Evolutionary conservation across 768 basidiomycete genomes (phyloP).

Genomic region (Lactarius quietus): DNA sequence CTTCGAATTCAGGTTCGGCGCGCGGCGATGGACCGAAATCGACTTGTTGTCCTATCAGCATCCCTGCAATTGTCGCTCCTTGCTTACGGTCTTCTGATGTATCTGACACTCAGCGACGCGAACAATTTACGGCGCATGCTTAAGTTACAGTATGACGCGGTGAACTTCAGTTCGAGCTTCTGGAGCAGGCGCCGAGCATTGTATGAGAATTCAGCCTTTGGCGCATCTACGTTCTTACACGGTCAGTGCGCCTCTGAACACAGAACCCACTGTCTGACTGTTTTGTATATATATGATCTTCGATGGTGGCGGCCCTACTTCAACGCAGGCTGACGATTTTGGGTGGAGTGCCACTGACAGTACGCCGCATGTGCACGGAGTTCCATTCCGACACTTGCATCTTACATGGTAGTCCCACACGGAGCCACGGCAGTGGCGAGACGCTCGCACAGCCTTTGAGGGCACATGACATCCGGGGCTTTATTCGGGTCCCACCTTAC

Average conservation of each 20-base stretch:
- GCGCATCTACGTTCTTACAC: too few species aligned
- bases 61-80: constrained; percentile 29
- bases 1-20: neutral
- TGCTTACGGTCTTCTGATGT: neutral
- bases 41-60: constrained; percentile 60
- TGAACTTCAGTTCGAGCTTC: too few species aligned
- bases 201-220: constrained; percentile 37
- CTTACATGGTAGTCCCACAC: neutral
- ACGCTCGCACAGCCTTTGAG: constrained; percentile 30
- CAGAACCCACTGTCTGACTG: too few species aligned
- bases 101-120: neutral
- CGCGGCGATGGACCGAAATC: constrained; percentile 12
- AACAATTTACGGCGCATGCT: constrained; percentile 32
- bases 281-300: constrained; percentile 28
- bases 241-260: too few species aligned
- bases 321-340: constrained; percentile 37
- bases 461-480: constrained; percentile 23
- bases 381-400: neutral
- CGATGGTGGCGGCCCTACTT: constrained; percentile 38
- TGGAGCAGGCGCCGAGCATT: constrained; percentile 44
- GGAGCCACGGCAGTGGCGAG: constrained; percentile 28
- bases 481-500: neutral
- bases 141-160: too few species aligned
- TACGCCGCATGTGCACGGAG: constrained; percentile 28
- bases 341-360: constrained; percentile 3